Evolutionary conservation across 441 rosid genomes (phyloP).

Genomic region (Capsella rubella): DNA sequence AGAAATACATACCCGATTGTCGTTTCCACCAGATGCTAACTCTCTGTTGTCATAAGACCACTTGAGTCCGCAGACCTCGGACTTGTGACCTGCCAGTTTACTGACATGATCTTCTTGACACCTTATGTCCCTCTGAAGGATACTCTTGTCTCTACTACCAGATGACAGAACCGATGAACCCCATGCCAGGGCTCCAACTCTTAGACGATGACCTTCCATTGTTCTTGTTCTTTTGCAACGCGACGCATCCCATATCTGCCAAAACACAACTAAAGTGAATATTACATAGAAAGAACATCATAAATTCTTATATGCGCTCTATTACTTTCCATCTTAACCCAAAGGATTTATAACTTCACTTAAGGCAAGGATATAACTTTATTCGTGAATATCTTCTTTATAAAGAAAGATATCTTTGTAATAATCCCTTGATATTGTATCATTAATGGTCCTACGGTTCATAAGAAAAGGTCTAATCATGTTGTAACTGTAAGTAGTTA

Average conservation of each 20-base stretch:
- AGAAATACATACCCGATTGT: slow-evolving; percentile 66
- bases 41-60: slow-evolving; percentile 97
- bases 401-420: not conserved
- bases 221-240: slow-evolving; percentile 82
- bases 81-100: slow-evolving; percentile 89
- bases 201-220: slow-evolving; percentile 93
- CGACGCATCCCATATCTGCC: slow-evolving; percentile 91
- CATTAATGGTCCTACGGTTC: slow-evolving; percentile 4
- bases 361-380: not conserved
- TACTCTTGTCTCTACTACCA: slow-evolving; percentile 94
- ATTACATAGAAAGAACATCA: slow-evolving; percentile 23
- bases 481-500: not conserved
- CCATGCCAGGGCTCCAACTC: slow-evolving; percentile 96
- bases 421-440: slow-evolving; percentile 3
- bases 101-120: slow-evolving; percentile 81
- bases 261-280: slow-evolving; percentile 16
- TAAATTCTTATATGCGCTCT: not conserved
- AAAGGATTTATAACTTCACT: slow-evolving; percentile 7
- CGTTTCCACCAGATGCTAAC: slow-evolving; percentile 97
- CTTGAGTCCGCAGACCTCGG: slow-evolving; percentile 96
- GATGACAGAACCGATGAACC: slow-evolving; percentile 82
- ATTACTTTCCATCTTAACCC: slow-evolving; percentile 19
- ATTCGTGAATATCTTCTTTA: slow-evolving; percentile 12
- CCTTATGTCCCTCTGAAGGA: slow-evolving; percentile 88
- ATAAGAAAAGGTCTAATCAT: not conserved